Evolutionary conservation across 768 basidiomycete genomes (phyloP).

Genomic region (Harrya chromipes): DNA sequence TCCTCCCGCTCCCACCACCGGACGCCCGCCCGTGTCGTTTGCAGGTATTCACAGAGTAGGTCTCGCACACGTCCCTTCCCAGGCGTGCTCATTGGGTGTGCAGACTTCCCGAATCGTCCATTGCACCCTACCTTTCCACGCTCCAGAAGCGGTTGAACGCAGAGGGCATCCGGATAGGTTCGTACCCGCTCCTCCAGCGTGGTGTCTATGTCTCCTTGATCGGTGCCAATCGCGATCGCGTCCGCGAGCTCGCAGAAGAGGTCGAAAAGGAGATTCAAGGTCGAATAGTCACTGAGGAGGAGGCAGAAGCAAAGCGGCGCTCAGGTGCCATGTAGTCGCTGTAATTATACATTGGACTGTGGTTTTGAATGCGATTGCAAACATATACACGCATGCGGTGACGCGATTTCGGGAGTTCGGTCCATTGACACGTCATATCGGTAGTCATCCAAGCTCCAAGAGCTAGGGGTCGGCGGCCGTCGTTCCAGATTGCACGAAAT

Average conservation of each 20-base stretch:
- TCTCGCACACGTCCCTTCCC: background rate
- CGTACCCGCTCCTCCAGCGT: constrained; percentile 57
- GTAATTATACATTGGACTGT: background rate
- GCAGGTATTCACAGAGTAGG: constrained; percentile 81
- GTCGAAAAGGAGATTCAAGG: constrained; percentile 60
- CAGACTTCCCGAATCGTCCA: constrained; percentile 76
- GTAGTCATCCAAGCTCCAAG: no score
- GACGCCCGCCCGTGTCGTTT: constrained; percentile 72
- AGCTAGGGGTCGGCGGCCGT: no score
- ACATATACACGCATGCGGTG: no score
- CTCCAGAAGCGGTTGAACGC: constrained; percentile 70
- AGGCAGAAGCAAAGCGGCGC: constrained; percentile 51
- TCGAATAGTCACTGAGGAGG: constrained; percentile 59
- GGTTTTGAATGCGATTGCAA: background rate
- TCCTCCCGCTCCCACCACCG: constrained; percentile 75
- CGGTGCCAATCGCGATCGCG: constrained; percentile 42
- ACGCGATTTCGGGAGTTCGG: no score
- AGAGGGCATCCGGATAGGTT: constrained; percentile 80
- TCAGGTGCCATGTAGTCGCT: constrained; percentile 12
- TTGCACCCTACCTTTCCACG: constrained; percentile 79
- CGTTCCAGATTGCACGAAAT: no score
- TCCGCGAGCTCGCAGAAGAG: constrained; percentile 58
- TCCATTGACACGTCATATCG: no score
- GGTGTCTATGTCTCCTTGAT: constrained; percentile 69
- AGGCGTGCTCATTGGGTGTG: background rate